These are phyloP conservation scores for Cordyceps farinosa DNA, from an alignment of 2,329 filamentous ascomycete species.

Conservation along the genomic window DNA sequence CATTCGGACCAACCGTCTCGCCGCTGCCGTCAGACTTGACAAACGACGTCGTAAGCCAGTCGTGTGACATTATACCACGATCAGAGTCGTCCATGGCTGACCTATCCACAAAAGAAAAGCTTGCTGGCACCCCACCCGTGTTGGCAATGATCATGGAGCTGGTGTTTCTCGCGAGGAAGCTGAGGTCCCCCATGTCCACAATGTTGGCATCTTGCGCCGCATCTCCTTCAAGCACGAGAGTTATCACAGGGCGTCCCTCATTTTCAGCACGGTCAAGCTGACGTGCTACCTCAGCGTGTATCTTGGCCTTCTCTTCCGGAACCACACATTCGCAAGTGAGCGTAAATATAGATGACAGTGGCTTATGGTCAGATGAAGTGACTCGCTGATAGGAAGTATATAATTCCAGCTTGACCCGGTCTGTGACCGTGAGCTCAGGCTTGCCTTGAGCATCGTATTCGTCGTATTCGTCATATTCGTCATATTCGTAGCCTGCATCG, in stretches of 20 bases:
- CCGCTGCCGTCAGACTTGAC: constrained; percentile 39
- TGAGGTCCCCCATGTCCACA: constrained; percentile 75
- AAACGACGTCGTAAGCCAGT: constrained; percentile 71
- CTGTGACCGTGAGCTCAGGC: constrained; percentile 54
- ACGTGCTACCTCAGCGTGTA: constrained; percentile 82
- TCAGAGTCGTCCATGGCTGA: constrained; percentile 49
- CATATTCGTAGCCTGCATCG: constrained; percentile 49
- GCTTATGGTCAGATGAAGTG: constrained; percentile 93
- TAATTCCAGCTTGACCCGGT: constrained; percentile 55
- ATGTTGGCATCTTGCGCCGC: constrained; percentile 46
- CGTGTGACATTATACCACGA: constrained; percentile 35
- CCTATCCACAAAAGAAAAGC: constrained; percentile 74
- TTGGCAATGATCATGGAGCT: constrained; percentile 83
- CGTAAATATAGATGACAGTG: constrained; percentile 76
- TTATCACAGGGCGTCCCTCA: constrained; percentile 77
- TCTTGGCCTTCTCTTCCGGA: constrained; percentile 74
- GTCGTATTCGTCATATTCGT: constrained; percentile 60
- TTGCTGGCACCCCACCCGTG: constrained; percentile 78
- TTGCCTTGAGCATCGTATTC: constrained; percentile 46
- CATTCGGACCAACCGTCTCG: constrained; percentile 40
- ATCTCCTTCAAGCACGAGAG: constrained; percentile 69
- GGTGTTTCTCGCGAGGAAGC: constrained; percentile 62
- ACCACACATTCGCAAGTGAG: constrained; percentile 84
- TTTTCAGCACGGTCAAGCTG: constrained; percentile 91
- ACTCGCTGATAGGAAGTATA: constrained; percentile 90